A percentile compares a stretch with the other conserved stretches of the same genome.
phyloP scores from a whole-genome alignment of 805 yeast species.

The Barnettozyma sp. region DNA sequence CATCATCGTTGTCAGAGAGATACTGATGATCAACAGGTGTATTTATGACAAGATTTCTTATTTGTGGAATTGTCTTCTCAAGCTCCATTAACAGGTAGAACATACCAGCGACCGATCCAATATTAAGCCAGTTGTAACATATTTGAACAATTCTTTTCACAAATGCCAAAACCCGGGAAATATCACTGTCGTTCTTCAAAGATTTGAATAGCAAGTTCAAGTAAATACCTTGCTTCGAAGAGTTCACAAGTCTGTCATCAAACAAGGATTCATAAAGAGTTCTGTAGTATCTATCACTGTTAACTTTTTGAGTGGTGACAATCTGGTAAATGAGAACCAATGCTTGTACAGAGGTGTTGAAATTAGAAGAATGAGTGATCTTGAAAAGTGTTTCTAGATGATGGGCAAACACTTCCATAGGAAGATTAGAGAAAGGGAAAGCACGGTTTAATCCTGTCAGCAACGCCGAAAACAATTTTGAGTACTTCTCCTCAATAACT shows the following conservation, averaged over 20 bases:
- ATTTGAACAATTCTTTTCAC: conserved; percentile 85
- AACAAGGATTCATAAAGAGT: conserved; percentile 85
- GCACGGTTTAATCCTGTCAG: conserved; percentile 95
- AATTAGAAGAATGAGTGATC: conserved; percentile 90
- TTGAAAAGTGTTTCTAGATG: conserved; percentile 82
- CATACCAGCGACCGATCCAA: conserved; percentile 86
- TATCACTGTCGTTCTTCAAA: conserved; percentile 57
- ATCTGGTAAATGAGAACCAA: conserved; percentile 80
- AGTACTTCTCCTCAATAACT: conserved; percentile 67
- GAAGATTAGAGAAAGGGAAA: conserved; percentile 80
- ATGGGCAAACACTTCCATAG: conserved; percentile 58
- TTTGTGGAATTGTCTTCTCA: conserved; percentile 54
- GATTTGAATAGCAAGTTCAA: conserved; percentile 81
- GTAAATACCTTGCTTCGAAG: conserved; percentile 91
- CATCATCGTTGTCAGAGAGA: conserved; percentile 41
- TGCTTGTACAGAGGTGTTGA: conserved; percentile 91
- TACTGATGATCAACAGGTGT: conserved; percentile 46
- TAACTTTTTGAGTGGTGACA: conserved; percentile 49
- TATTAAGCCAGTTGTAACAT: conserved; percentile 76
- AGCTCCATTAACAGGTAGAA: conserved; percentile 66
- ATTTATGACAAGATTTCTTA: conserved; percentile 54
- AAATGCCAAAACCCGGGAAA: conserved; percentile 73
- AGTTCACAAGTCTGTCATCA: conserved; percentile 74
- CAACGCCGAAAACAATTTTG: conserved; percentile 81
- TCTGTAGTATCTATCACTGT: conserved; percentile 67